Evolutionary conservation across 805 yeast genomes (phyloP).

Genomic region (Wickerhamomyces bisporus): DNA sequence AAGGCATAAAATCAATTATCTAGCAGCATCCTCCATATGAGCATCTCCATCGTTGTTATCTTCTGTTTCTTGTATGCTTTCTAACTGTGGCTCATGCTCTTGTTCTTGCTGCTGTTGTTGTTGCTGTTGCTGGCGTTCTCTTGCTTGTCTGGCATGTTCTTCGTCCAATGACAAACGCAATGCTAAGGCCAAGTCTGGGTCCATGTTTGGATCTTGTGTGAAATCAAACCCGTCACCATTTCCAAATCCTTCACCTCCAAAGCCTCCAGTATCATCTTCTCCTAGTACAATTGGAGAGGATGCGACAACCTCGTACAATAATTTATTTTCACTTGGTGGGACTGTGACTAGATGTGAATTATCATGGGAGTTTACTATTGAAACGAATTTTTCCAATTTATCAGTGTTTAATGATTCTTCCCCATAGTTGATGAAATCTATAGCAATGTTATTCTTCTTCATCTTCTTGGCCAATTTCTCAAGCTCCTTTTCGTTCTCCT

Average conservation of each 20-base stretch:
- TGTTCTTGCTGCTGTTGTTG: slow-evolving; percentile 27
- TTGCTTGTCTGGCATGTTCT: slow-evolving; percentile 86
- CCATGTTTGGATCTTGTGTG: slow-evolving; percentile 84
- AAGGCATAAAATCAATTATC: too few species aligned
- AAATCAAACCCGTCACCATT: slow-evolving; percentile 56
- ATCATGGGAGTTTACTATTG: slow-evolving; percentile 66
- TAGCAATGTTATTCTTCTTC: slow-evolving; percentile 88
- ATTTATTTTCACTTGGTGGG: slow-evolving; percentile 75
- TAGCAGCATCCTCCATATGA: slow-evolving; percentile 5
- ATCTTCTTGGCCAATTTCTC: slow-evolving; percentile 83
- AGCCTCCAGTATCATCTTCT: slow-evolving; percentile 44
- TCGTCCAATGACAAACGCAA: slow-evolving; percentile 91
- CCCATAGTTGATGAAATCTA: slow-evolving; percentile 90
- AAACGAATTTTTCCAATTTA: slow-evolving; percentile 73
- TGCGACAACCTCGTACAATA: slow-evolving; percentile 76
- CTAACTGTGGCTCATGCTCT: slow-evolving; percentile 10
- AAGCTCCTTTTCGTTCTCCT: slow-evolving; percentile 62
- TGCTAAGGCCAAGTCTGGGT: slow-evolving; percentile 96
- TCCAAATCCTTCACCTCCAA: slow-evolving; percentile 39
- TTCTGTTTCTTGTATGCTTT: slow-evolving; percentile 4
- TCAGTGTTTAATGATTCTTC: slow-evolving; percentile 75
- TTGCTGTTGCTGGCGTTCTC: slow-evolving; percentile 39
- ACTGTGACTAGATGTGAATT: slow-evolving; percentile 79
- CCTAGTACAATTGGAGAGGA: slow-evolving; percentile 69
- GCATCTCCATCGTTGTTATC: slow-evolving; percentile 2